Percentiles rank a stretch among this genome's conserved stretches.
Evolutionary conservation across 805 yeast genomes (phyloP).

Genomic region (Millerozyma acaciae): DNA sequence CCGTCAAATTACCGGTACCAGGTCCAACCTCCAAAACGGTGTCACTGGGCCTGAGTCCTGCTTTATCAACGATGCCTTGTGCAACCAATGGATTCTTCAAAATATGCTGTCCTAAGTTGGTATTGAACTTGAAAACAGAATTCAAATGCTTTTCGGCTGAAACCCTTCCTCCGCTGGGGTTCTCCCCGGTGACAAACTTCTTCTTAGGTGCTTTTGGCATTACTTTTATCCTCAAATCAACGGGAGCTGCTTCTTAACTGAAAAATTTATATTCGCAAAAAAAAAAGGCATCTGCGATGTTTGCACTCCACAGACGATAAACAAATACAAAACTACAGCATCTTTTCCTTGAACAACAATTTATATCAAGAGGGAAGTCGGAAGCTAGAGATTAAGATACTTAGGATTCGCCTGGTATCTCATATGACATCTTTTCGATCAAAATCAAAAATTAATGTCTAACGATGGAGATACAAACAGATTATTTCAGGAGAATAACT

Average conservation of each 20-base stretch:
- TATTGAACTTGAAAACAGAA: slow-evolving; percentile 93
- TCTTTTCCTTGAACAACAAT: too few relatives aligned
- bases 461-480: too few relatives aligned
- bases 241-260: neutral
- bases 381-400: too few relatives aligned
- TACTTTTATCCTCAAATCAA: neutral
- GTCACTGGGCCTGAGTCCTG: slow-evolving; percentile 88
- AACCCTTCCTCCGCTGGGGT: slow-evolving; percentile 53
- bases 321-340: too few relatives aligned
- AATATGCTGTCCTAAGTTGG: slow-evolving; percentile 95
- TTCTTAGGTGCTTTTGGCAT: slow-evolving; percentile 68
- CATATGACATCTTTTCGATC: too few relatives aligned
- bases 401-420: too few relatives aligned
- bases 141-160: slow-evolving; percentile 68
- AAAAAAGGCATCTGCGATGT: neutral
- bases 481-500: too few relatives aligned
- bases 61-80: slow-evolving; percentile 97
- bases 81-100: slow-evolving; percentile 94
- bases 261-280: slow-evolving; percentile 2
- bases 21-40: slow-evolving; percentile 96
- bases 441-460: too few relatives aligned
- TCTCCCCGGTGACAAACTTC: slow-evolving; percentile 47
- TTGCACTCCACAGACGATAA: slow-evolving; percentile 3
- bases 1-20: slow-evolving; percentile 97
- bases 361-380: too few relatives aligned